Conservation (phyloP, 768 basidiomycete genomes). For the Tylopilus plumbeoviolaceoides region DNA sequence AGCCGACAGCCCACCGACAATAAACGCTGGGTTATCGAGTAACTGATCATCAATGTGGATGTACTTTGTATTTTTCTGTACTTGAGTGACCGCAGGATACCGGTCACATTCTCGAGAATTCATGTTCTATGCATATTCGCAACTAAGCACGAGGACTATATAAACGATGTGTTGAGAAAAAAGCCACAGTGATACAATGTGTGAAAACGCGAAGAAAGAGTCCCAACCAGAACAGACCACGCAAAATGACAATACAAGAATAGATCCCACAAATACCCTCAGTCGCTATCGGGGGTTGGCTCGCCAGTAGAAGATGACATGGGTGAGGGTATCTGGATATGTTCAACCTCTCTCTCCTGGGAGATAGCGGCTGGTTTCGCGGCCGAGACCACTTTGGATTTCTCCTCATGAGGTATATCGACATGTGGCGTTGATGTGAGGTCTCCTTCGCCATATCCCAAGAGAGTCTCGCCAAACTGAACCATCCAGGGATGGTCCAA, state of each 20-base stretch:
- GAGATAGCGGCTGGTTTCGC: conserved; percentile 54
- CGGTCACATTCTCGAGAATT: neutral
- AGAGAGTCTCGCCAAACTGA: conserved; percentile 68
- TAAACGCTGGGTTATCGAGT: conserved; percentile 32
- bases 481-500: conserved; percentile 90
- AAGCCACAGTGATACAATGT: conserved; percentile 16
- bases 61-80: neutral
- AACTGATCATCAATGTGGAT: neutral
- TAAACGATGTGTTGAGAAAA: conserved; percentile 2
- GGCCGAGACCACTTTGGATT: conserved; percentile 46
- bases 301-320: conserved; percentile 39
- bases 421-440: conserved; percentile 45
- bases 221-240: neutral
- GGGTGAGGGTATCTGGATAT: conserved; percentile 51
- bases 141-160: neutral
- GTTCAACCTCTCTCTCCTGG: conserved; percentile 59
- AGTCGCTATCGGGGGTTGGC: conserved; percentile 28
- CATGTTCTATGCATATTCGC: neutral
- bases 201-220: neutral
- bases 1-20: neutral
- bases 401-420: conserved; percentile 45
- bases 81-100: neutral
- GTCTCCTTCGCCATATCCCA: conserved; percentile 64
- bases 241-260: neutral
- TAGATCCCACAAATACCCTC: neutral